Base-by-base conservation (phyloP, 345 rosid genomes). In the Aquilaria yunnanensis region DNA sequence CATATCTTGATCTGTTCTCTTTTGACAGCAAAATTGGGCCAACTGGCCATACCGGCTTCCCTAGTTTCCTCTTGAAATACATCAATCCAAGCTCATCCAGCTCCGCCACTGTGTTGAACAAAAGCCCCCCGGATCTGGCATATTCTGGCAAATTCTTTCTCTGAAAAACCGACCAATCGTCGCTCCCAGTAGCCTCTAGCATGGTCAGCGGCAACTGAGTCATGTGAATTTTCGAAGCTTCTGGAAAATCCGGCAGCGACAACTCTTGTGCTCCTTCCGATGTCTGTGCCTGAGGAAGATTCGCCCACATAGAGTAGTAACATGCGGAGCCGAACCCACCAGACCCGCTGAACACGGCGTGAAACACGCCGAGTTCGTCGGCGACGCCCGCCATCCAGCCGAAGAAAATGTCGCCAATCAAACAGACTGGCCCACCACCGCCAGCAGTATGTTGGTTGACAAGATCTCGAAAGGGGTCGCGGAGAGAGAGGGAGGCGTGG, bases 401-500 rank as follows among this genome's bases (percentile, higher is more conserved):
- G 10, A 11, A n/a, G 13, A 11, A n/a, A 49, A n/a, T 12, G 52
- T 50, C 14, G 14, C 14, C 14, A 7, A 50, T 12, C 14, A 50
- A 16, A 12, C 14, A 16, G 23, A 50, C 23, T 12, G 2, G 54
- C 11, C 12, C 14, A 4, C 23, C 14, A 4, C 23, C 14, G 23
- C 11, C 32, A 5, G 59, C 23, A 11, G 23, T 12, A 3, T 12
- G 23, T 50, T 12, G 14, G 1, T 16, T 4, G 54, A 16, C 23
- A 11, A 50, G 54, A 50, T 49, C 52, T 3, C 52, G 54, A 11
- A 50, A 16, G 4, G 54, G 54, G 23, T 12, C 74, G 14, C 69
- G 68, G 49, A 89, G 82, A 10, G 90, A 64, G 31, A 70, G 57
- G 7, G 95, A 75, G 53, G 96, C 91, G 29, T 78, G 70, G 12